Evolutionary conservation across 371 early-diverging fungal genomes (phyloP).

Genomic region (Capillidium rhysosporum): DNA sequence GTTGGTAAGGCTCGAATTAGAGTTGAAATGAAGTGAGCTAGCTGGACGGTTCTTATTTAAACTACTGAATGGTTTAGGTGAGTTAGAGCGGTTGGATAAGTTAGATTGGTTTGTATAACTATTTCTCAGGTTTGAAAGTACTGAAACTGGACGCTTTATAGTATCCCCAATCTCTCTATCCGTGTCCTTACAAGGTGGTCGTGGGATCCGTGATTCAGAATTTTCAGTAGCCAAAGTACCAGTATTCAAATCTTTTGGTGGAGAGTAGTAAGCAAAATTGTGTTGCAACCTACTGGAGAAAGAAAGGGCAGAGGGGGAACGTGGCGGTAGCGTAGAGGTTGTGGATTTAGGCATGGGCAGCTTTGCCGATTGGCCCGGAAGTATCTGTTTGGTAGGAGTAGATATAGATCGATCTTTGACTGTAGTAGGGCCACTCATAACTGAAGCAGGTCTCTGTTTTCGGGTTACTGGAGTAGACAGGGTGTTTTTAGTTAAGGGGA

Average conservation of each 20-base stretch:
- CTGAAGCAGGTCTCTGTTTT: too few species aligned
- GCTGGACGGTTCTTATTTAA: too few species aligned
- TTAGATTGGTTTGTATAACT: too few species aligned
- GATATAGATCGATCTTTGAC: too few species aligned
- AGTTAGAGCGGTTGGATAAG: too few species aligned
- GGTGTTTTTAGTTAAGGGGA: too few species aligned
- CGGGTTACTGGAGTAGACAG: too few species aligned
- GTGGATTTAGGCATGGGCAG: not conserved
- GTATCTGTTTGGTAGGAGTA: too few species aligned
- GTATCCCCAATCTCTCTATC: not conserved
- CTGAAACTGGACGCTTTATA: not conserved
- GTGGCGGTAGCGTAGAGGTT: not conserved
- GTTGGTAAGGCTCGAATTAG: too few species aligned
- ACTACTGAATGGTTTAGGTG: too few species aligned
- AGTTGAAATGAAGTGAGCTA: too few species aligned
- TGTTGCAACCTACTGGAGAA: not conserved
- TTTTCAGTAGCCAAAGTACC: not conserved
- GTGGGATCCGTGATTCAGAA: not conserved
- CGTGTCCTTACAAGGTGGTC: not conserved
- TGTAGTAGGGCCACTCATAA: too few species aligned
- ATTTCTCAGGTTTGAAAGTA: not conserved
- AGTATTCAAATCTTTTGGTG: not conserved
- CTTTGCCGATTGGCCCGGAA: not conserved
- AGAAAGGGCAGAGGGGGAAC: not conserved
- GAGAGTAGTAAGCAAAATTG: not conserved